Evolutionary conservation across 2,329 filamentous ascomycete species (phyloP).

Genomic region (Pestalotiopsis sp.): DNA sequence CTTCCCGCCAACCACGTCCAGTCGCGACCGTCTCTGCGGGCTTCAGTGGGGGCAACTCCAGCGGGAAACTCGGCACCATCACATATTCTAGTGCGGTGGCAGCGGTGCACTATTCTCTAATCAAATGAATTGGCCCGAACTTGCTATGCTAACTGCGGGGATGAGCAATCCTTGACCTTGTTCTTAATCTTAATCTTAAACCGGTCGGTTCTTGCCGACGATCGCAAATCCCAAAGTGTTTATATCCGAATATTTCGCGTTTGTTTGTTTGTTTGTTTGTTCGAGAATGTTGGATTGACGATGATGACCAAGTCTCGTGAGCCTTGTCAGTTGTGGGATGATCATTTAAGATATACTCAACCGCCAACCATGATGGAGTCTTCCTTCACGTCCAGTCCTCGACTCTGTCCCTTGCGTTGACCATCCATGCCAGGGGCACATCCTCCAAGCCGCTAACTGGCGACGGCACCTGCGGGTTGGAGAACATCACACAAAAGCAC

Average conservation of each 20-base stretch:
- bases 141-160: neutral
- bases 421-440: neutral
- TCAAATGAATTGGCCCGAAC: neutral
- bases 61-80: constrained; percentile 1
- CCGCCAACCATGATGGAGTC: neutral
- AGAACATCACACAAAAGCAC: neutral
- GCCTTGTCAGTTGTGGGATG: too few species aligned
- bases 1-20: neutral
- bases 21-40: neutral
- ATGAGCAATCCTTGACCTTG: neutral
- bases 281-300: neutral
- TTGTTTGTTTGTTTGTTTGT: neutral
- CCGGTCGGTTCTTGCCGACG: constrained; percentile 2
- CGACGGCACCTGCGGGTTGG: neutral
- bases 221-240: neutral
- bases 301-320: neutral
- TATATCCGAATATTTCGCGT: neutral
- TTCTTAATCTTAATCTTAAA: constrained; percentile 10
- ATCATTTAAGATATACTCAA: too few species aligned
- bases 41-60: neutral
- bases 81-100: neutral
- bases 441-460: neutral
- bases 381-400: neutral
- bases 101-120: neutral
- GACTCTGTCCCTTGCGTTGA: neutral